Evolutionary conservation across 2,329 filamentous ascomycete species (phyloP).

Genomic region (Sporothrix schenckii): DNA sequence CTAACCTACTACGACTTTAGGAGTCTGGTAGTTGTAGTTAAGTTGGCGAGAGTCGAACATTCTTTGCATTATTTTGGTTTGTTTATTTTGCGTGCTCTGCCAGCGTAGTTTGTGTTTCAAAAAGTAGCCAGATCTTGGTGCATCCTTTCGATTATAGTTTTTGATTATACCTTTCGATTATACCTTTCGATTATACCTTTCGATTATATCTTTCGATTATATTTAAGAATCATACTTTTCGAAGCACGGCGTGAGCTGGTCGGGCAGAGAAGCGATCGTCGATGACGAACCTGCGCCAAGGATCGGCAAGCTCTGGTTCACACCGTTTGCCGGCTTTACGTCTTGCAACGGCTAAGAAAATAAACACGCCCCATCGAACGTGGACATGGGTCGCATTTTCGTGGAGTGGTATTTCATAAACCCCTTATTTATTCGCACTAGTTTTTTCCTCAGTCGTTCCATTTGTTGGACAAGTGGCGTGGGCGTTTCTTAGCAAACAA

Average conservation of each 20-base stretch:
- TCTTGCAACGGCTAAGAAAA: neutral
- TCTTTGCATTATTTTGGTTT: too few species aligned
- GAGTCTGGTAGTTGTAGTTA: neutral
- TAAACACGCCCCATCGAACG: neutral
- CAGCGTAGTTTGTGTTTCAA: neutral
- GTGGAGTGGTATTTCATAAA: too few species aligned
- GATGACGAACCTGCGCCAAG: neutral
- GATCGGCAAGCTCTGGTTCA: neutral
- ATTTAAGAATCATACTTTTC: neutral
- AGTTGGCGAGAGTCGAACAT: neutral
- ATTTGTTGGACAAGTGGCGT: too few species aligned
- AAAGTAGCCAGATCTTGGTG: too few species aligned
- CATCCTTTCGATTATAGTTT: neutral
- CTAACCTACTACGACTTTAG: neutral
- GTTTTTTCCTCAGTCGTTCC: neutral
- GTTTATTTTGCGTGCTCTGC: neutral
- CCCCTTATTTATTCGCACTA: too few species aligned
- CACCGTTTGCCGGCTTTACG: neutral
- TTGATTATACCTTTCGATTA: too few species aligned
- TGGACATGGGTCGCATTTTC: too few species aligned
- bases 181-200: neutral
- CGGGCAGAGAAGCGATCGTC: constrained; percentile 6
- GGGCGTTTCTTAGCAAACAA: too few species aligned
- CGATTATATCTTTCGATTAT: neutral
- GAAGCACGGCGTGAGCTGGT: neutral